A percentile compares a stretch with the other conserved stretches of the same genome.
Evolutionary conservation across 2,329 filamentous ascomycete species (phyloP).

Genomic region (Colletotrichum kahawae): DNA sequence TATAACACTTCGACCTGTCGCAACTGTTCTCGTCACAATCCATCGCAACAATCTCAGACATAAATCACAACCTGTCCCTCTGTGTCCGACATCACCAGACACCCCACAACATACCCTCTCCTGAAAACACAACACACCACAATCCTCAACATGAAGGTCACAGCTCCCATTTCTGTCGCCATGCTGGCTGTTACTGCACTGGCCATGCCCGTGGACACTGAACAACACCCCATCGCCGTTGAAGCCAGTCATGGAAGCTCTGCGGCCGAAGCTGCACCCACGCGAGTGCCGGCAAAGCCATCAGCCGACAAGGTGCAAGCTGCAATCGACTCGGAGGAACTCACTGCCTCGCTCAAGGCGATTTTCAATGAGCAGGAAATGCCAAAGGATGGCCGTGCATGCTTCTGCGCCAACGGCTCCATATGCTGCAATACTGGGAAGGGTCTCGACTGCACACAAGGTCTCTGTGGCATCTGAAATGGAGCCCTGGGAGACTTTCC

Average conservation of each 20-base stretch:
- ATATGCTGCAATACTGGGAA: constrained; percentile 30
- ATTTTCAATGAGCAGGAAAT: not conserved
- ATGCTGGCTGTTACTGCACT: not conserved
- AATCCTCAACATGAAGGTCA: not conserved
- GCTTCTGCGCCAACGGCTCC: constrained; percentile 32
- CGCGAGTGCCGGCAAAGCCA: not conserved
- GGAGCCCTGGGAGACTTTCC: not conserved
- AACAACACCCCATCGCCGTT: not conserved
- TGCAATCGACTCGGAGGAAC: not conserved
- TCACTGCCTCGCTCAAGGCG: constrained; percentile 2
- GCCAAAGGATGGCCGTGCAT: constrained; percentile 10
- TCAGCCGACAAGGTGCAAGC: not conserved
- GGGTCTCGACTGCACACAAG: constrained; percentile 30
- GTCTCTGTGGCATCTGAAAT: constrained; percentile 32
- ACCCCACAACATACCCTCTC: not conserved
- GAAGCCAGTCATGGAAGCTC: not conserved
- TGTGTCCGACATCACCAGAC: not conserved
- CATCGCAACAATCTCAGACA: not conserved
- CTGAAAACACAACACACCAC: not conserved
- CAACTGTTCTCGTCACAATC: not conserved
- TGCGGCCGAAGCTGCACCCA: not conserved
- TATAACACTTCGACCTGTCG: not conserved
- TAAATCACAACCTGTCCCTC: not conserved
- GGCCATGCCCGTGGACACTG: not conserved
- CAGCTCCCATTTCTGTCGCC: not conserved